A percentile compares a stretch with the other conserved stretches of the same genome.
Conservation (phyloP, 768 basidiomycete genomes). For the Leucocoprinus birnbaumii region DNA sequence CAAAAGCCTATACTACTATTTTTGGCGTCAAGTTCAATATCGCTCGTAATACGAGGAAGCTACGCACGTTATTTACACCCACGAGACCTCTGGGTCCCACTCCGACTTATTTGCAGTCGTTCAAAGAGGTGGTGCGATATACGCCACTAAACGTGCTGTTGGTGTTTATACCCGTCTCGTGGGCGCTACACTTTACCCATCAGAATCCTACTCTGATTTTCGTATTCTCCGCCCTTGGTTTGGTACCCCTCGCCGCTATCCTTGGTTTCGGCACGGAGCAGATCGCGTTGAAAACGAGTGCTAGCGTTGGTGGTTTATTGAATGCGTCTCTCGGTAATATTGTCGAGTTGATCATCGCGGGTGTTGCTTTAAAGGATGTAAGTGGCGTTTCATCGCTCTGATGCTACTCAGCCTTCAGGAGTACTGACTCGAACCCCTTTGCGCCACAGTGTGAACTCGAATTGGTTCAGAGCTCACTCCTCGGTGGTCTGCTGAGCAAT, state of each 20-base stretch:
- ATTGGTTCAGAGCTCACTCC: constrained; percentile 48
- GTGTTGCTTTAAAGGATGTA: constrained; percentile 36
- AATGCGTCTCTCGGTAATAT: constrained; percentile 51
- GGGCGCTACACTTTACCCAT: constrained; percentile 45
- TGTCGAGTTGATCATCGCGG: constrained; percentile 51
- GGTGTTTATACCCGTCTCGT: constrained; percentile 47
- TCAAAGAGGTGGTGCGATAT: constrained; percentile 29
- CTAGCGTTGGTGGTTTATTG: constrained; percentile 45
- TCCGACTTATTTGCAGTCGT: constrained; percentile 17
- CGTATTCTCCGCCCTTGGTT: constrained; percentile 43
- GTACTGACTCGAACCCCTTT: constrained; percentile 11
- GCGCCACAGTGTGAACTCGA: constrained; percentile 44
- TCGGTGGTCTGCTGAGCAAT: constrained; percentile 57
- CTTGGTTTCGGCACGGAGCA: constrained; percentile 35
- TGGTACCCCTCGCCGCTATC: constrained; percentile 39
- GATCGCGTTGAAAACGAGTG: constrained; percentile 43
- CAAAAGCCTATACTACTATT: constrained; percentile 1
- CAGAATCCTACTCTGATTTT: constrained; percentile 45
- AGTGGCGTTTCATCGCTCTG: not conserved
- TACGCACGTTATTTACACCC: constrained; percentile 28
- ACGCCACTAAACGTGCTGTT: constrained; percentile 41
- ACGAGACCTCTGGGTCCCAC: constrained; percentile 27
- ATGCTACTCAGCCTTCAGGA: not conserved
- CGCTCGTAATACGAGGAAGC: constrained; percentile 12
- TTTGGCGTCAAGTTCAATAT: not conserved